A percentile compares a stretch with the other conserved stretches of the same genome.
Conservation (phyloP, 1,139 yeast genomes). For the Yamadazyma oceani region DNA sequence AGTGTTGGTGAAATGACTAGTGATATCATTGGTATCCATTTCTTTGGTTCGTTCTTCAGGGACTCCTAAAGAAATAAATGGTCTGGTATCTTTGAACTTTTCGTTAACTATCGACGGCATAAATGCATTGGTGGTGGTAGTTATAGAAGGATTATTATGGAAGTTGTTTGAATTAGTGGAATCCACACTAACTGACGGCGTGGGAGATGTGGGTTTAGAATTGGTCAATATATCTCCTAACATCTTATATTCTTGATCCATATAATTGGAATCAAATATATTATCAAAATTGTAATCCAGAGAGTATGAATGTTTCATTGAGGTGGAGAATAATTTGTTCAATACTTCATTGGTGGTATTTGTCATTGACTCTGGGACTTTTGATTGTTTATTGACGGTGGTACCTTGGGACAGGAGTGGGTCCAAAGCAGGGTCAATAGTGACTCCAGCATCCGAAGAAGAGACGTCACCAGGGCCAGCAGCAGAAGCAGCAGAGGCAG, state of each 20-base stretch:
- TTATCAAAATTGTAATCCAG: conserved; percentile 15
- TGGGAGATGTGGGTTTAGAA: conserved; percentile 54
- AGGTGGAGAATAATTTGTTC: conserved; percentile 16
- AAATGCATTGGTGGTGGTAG: conserved; percentile 21
- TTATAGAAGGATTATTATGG: conserved; percentile 14
- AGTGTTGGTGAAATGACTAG: conserved; percentile 11
- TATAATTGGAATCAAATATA: conserved; percentile 39
- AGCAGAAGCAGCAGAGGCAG: too few relatives aligned
- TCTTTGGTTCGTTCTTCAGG: conserved; percentile 9
- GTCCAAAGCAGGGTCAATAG: not conserved
- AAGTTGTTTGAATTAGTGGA: conserved; percentile 1
- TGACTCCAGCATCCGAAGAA: not conserved
- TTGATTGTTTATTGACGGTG: too few relatives aligned
- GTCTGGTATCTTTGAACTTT: conserved; percentile 34
- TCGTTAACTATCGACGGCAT: conserved; percentile 14
- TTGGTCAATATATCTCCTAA: conserved; percentile 53
- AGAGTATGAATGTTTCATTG: conserved; percentile 16
- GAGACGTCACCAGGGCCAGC: not conserved
- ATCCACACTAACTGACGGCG: conserved; percentile 18
- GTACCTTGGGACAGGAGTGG: not conserved
- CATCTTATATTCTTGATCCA: conserved; percentile 59
- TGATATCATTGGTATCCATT: conserved; percentile 14
- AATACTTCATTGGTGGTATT: conserved; percentile 43
- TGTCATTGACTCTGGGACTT: conserved; percentile 18
- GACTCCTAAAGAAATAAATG: conserved; percentile 45